Evolutionary conservation across 2,329 filamentous ascomycete genomes (phyloP), one percentile per base, ranked within the genome.

Genomic region (Cordyceps militaris): DNA sequence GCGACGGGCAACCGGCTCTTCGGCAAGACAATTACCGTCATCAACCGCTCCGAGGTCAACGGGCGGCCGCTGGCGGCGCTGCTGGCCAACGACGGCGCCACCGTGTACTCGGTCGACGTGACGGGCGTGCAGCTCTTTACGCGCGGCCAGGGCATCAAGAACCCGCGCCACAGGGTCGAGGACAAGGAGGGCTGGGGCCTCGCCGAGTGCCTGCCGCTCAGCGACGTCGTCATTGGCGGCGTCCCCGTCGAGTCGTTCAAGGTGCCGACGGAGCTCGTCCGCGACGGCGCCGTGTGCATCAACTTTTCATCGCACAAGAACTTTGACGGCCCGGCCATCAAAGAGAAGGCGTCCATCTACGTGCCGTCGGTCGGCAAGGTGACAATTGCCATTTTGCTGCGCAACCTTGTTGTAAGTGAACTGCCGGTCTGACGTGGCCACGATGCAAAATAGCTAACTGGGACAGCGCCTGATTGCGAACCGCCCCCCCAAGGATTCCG

Each of bases 301-400:
- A 99, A 99, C 75, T 97, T 99, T 72, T 95, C 91, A 8, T 96
- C 90, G 53, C 91, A 89, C 73, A 90, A 92, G 77, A 97, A 99
- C 75, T 97, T 97, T 73, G 86, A 87, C 61, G 81, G 80, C 1
- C 85, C 88, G 0, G 88, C 89, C 49, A 85, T 97, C 64, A 97
- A 96, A 76, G 89, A 97, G 71, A 96, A 92, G 77, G 94, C 94
- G 2, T 91, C 91, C 5, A 96, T 99, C 66, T 99, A 97, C 66
- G 92, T 97, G 19, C 94, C 94, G 1, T 94, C 93, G 0, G 95
- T 97, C 64, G 94, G 94, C 65, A 99, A 97, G 77, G 93, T 97
- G 49, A 99, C 94, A 0, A 97, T 97, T 70, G 89, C 93, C 16
- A 86, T 97, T 34, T 75, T 99, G 59, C 76, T 97, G 67, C 81